These are phyloP conservation scores for Fusarium pininemorale DNA, from an alignment of 2,329 filamentous ascomycete genomes.

Conservation along the genomic window DNA sequence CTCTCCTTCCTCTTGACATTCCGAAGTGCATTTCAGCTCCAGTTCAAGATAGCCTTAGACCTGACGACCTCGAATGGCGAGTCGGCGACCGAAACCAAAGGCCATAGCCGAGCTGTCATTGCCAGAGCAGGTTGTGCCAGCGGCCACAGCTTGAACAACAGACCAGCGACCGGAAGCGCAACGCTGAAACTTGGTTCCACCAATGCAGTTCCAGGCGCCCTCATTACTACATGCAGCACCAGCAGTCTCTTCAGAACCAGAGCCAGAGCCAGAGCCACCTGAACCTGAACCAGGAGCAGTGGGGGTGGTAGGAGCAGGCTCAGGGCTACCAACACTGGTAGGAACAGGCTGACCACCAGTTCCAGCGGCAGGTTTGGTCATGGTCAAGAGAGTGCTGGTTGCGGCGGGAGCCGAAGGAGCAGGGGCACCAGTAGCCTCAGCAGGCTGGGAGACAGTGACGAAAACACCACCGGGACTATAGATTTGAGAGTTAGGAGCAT, in stretches of 20 bases:
- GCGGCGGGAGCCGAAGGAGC: constrained; percentile 25
- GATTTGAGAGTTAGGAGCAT: constrained; percentile 28
- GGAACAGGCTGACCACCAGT: constrained; percentile 19
- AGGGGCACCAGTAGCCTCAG: constrained; percentile 38
- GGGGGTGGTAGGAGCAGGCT: constrained; percentile 22
- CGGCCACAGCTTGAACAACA: constrained; percentile 56
- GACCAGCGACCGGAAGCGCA: constrained; percentile 70
- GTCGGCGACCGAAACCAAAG: constrained; percentile 30
- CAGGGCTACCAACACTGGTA: constrained; percentile 20
- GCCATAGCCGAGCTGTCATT: constrained; percentile 42
- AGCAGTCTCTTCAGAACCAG: constrained; percentile 46
- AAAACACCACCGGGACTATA: constrained; percentile 55
- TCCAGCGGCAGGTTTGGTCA: constrained; percentile 35
- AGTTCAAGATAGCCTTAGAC: constrained; percentile 15
- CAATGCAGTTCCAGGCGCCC: constrained; percentile 68
- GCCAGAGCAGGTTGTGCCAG: constrained; percentile 61
- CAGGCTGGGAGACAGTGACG: constrained; percentile 46
- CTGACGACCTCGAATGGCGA: constrained; percentile 21
- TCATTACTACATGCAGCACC: constrained; percentile 60
- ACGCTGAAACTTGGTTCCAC: constrained; percentile 66
- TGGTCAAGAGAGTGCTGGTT: constrained; percentile 36
- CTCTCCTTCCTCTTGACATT: constrained; percentile 13
- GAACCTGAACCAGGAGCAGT: constrained; percentile 36
- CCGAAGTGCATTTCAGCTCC: background rate
- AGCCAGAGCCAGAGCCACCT: constrained; percentile 37